These are phyloP conservation scores for Penicillium sp. DNA, from an alignment of 2,329 filamentous ascomycete genomes.

Conservation along the genomic window DNA sequence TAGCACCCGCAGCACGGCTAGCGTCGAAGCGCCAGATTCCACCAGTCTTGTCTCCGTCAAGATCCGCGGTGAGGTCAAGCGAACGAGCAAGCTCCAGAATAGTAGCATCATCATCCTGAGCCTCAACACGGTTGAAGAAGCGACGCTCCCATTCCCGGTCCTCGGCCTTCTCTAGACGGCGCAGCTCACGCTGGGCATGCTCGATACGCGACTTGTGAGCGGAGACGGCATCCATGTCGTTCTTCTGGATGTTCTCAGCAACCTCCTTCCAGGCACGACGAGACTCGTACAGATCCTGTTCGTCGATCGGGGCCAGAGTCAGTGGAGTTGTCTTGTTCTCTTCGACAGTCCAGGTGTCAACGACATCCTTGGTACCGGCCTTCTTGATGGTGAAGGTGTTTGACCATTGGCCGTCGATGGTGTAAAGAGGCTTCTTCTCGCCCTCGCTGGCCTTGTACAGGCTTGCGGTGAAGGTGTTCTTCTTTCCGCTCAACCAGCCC, in stretches of 20 bases:
- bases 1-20: slow-evolving; percentile 49
- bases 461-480: slow-evolving; percentile 80
- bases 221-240: slow-evolving; percentile 80
- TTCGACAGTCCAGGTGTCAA: slow-evolving; percentile 64
- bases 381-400: slow-evolving; percentile 77
- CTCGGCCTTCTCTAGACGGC: slow-evolving; percentile 73
- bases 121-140: slow-evolving; percentile 66
- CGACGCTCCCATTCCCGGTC: slow-evolving; percentile 76
- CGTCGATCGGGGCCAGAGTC: slow-evolving; percentile 67
- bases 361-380: slow-evolving; percentile 52
- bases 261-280: slow-evolving; percentile 87
- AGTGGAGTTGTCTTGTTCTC: slow-evolving; percentile 65
- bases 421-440: slow-evolving; percentile 71
- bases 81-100: slow-evolving; percentile 47
- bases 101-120: slow-evolving; percentile 35
- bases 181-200: slow-evolving; percentile 76
- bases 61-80: slow-evolving; percentile 38
- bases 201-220: slow-evolving; percentile 87
- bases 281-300: slow-evolving; percentile 85
- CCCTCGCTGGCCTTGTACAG: slow-evolving; percentile 69
- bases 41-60: slow-evolving; percentile 66
- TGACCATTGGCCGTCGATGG: slow-evolving; percentile 88
- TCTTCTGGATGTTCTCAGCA: slow-evolving; percentile 73
- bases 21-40: slow-evolving; percentile 71
- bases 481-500: slow-evolving; percentile 93